Conservation (phyloP, 768 basidiomycete species). For the Tulasnella sp. region DNA sequence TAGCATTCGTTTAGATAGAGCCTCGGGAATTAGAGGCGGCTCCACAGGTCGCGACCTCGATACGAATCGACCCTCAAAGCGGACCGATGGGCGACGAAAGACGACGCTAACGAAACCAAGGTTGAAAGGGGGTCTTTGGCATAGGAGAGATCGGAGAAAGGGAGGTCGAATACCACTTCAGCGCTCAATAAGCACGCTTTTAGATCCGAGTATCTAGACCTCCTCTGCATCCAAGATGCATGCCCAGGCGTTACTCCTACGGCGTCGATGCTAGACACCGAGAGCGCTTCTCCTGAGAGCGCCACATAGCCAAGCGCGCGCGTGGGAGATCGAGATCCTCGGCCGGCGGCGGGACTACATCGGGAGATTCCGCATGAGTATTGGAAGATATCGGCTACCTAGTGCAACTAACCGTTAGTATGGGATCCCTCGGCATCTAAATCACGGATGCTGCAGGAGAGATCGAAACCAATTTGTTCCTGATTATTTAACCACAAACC, state of each 20-base stretch:
- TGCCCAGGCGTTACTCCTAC: background rate
- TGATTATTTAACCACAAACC: background rate
- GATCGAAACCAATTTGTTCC: background rate
- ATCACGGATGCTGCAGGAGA: background rate
- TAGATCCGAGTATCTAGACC: background rate
- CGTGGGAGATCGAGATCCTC: constrained; percentile 3
- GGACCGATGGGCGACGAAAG: background rate
- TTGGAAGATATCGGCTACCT: background rate
- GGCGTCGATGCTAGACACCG: background rate
- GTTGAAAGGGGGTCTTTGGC: background rate
- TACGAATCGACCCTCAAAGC: constrained; percentile 2
- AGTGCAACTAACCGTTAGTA: background rate
- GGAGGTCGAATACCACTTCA: background rate
- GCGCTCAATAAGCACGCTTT: background rate
- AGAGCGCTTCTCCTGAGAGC: constrained; percentile 9
- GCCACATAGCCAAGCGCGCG: background rate
- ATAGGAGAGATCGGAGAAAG: background rate
- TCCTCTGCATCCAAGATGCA: background rate
- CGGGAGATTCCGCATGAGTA: background rate
- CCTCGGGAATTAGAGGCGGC: background rate
- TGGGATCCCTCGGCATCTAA: background rate
- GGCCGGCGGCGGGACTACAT: background rate
- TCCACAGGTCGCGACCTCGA: background rate
- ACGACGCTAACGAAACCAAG: background rate
- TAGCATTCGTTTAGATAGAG: background rate